Conservation (phyloP, 2,329 filamentous ascomycete genomes). For the Botrytis deweyae region DNA sequence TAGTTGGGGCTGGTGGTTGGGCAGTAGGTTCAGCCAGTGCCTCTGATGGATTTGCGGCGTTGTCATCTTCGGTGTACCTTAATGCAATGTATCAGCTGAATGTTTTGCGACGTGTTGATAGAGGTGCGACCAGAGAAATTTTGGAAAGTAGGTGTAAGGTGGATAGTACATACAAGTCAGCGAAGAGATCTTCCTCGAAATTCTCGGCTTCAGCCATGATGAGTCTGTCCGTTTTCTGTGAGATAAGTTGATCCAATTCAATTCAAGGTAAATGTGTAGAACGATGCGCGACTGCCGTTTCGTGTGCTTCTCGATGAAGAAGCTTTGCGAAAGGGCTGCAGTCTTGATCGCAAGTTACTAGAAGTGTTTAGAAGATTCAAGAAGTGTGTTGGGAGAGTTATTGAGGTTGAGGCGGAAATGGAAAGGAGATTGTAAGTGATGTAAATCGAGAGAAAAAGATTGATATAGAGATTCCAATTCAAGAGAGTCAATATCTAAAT, state of each 20-base stretch:
- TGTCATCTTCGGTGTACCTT: constrained; percentile 69
- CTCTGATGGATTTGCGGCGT: constrained; percentile 43
- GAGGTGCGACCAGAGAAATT: neutral
- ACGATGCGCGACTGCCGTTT: neutral
- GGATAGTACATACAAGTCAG: constrained; percentile 72
- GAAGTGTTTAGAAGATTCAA: neutral
- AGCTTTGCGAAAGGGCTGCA: constrained; percentile 7
- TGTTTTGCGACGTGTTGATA: neutral
- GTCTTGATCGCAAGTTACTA: neutral
- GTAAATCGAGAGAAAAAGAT: neutral
- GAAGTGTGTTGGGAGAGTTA: neutral
- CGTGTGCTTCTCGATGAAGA: neutral
- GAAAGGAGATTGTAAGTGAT: neutral
- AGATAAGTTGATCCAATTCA: constrained; percentile 2
- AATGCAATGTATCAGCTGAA: constrained; percentile 24
- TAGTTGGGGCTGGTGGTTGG: constrained; percentile 32
- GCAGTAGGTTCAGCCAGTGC: constrained; percentile 37
- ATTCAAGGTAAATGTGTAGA: neutral
- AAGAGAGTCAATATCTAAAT: neutral
- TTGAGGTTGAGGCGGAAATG: neutral
- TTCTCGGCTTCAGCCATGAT: constrained; percentile 78
- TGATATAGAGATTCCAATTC: neutral
- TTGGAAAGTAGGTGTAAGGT: neutral
- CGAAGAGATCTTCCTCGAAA: constrained; percentile 92
- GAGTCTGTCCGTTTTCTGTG: constrained; percentile 23